phyloP scores from a whole-genome alignment of 1,139 yeast genomes.

The Debaryomyces sp. region DNA sequence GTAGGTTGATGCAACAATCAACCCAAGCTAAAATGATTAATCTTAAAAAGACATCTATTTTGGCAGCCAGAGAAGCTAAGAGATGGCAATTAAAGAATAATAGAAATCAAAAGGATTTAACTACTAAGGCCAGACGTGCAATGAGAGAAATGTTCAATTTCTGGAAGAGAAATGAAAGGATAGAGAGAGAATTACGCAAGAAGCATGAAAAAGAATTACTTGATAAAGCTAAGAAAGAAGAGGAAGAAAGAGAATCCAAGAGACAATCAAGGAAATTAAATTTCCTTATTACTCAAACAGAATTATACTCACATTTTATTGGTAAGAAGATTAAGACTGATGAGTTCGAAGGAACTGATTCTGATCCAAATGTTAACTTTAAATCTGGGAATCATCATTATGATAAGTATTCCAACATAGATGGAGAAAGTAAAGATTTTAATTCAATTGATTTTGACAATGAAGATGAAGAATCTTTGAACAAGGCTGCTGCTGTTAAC shows the following conservation, averaged over 20 bases:
- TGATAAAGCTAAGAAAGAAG: constrained; percentile 88
- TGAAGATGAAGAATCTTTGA: constrained; percentile 81
- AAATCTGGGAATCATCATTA: constrained; percentile 19
- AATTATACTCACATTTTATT: constrained; percentile 93
- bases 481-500: constrained; percentile 85
- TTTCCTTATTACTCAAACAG: constrained; percentile 95
- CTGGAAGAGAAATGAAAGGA: constrained; percentile 97
- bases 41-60: constrained; percentile 80
- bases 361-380: constrained; percentile 35
- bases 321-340: constrained; percentile 90
- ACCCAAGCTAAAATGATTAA: constrained; percentile 78
- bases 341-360: constrained; percentile 72
- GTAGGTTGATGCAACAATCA: constrained; percentile 75
- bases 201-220: constrained; percentile 90
- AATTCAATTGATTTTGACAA: constrained; percentile 81
- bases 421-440: constrained; percentile 53
- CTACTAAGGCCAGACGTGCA: constrained; percentile 91
- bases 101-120: constrained; percentile 87
- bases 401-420: constrained; percentile 42
- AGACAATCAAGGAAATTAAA: constrained; percentile 94
- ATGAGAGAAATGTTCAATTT: constrained; percentile 98
- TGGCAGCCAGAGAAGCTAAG: constrained; percentile 94
- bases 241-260: constrained; percentile 91
- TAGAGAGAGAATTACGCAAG: constrained; percentile 85
- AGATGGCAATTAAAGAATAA: constrained; percentile 94